Conservation (phyloP, 352 stramenopile genomes). For the Globisporangium spiculum region DNA sequence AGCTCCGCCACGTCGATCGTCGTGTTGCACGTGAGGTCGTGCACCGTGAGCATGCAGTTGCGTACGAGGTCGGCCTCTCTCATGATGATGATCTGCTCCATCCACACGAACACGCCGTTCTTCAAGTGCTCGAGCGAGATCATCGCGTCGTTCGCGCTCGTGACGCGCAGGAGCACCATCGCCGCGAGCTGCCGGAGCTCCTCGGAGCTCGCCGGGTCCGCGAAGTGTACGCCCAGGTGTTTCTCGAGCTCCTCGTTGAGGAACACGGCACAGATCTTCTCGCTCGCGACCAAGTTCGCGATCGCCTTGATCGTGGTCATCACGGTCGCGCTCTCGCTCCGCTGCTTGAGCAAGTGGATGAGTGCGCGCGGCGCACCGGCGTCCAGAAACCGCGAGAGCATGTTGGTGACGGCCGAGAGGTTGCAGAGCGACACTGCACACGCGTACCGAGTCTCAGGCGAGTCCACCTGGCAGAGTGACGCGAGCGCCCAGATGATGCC, state of each 20-base stretch:
- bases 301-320: conserved; percentile 70
- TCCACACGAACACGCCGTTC: conserved; percentile 65
- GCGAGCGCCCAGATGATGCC: conserved; percentile 75
- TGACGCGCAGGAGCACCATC: conserved; percentile 69
- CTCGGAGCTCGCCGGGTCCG: conserved; percentile 42
- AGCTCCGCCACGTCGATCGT: conserved; percentile 51
- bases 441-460: conserved; percentile 44
- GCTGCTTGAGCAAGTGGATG: conserved; percentile 53
- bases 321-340: conserved; percentile 32
- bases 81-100: conserved; percentile 81
- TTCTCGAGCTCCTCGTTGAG: conserved; percentile 70
- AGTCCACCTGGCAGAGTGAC: conserved; percentile 63
- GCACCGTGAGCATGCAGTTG: conserved; percentile 76
- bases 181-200: conserved; percentile 62
- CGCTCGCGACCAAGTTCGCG: conserved; percentile 70
- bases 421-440: conserved; percentile 80
- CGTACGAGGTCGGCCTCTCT: conserved; percentile 66
- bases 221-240: conserved; percentile 58
- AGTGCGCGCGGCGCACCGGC: conserved; percentile 61
- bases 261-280: conserved; percentile 72
- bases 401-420: conserved; percentile 50
- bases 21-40: conserved; percentile 62
- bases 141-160: conserved; percentile 67
- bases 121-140: conserved; percentile 65
- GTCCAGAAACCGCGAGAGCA: conserved; percentile 67